Evolutionary conservation across 1,139 yeast genomes (phyloP).

Genomic region (Geotrichum restrictum): DNA sequence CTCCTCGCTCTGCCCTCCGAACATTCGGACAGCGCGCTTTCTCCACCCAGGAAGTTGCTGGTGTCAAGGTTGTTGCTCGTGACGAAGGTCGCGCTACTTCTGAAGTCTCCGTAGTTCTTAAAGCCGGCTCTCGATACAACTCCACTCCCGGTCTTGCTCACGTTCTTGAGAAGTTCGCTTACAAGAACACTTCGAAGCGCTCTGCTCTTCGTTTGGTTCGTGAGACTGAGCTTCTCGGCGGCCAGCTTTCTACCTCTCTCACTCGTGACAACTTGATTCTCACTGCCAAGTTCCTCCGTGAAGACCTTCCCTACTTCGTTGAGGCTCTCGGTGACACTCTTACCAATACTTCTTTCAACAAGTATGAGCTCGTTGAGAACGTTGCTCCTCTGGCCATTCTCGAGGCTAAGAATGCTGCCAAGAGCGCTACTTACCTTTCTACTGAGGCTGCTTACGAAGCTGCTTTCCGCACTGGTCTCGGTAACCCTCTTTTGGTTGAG

Average conservation of each 20-base stretch:
- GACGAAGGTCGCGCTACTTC: conserved; percentile 56
- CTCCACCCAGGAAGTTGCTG: conserved; percentile 36
- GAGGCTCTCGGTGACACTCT: conserved; percentile 78
- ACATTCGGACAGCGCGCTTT: conserved; percentile 29
- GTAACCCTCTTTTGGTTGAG: conserved; percentile 75
- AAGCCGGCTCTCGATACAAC: conserved; percentile 81
- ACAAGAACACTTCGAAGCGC: conserved; percentile 73
- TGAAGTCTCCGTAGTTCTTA: conserved; percentile 71
- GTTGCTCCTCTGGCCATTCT: conserved; percentile 71
- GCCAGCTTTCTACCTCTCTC: conserved; percentile 62
- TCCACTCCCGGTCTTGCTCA: conserved; percentile 79
- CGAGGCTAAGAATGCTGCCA: conserved; percentile 48
- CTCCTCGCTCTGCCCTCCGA: conserved; percentile 20
- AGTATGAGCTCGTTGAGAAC: conserved; percentile 73
- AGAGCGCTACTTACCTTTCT: conserved; percentile 57
- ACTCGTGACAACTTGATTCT: conserved; percentile 83
- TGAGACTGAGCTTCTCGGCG: conserved; percentile 93
- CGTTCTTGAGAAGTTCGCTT: conserved; percentile 76
- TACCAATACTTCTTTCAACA: conserved; percentile 64
- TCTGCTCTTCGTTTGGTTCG: conserved; percentile 91
- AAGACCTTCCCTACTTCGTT: conserved; percentile 87
- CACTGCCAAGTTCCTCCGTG: conserved; percentile 76
- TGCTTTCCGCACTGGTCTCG: conserved; percentile 85
- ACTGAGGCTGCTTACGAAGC: conserved; percentile 75
- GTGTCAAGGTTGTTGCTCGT: conserved; percentile 45